A percentile compares a stretch with the other conserved stretches of the same genome.
Conservation (phyloP, 2,329 filamentous ascomycete genomes). For the Berkeleyomyces basicola region DNA sequence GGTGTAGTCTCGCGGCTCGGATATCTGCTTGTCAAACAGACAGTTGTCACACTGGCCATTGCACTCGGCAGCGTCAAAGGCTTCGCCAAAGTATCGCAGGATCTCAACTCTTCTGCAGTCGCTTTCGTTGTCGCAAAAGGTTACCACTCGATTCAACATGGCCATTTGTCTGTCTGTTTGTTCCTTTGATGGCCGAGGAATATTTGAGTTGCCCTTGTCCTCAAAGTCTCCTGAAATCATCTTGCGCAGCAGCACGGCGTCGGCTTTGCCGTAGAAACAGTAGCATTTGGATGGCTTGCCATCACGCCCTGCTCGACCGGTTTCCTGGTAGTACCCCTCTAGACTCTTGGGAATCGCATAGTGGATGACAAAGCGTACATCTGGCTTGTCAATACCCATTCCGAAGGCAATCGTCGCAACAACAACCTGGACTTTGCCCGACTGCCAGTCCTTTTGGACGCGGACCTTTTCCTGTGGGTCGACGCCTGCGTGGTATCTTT, state of each 20-base stretch:
- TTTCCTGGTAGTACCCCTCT: slow-evolving; percentile 97
- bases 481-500: slow-evolving; percentile 77
- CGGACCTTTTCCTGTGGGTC: slow-evolving; percentile 46
- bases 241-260: slow-evolving; percentile 54
- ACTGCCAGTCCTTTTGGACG: slow-evolving; percentile 72
- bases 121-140: slow-evolving; percentile 76
- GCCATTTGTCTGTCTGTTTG: slow-evolving; percentile 71
- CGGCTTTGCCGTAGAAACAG: slow-evolving; percentile 70
- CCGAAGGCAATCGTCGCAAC: slow-evolving; percentile 97
- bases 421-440: slow-evolving; percentile 64
- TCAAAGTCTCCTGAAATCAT: slow-evolving; percentile 77
- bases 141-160: slow-evolving; percentile 72
- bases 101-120: slow-evolving; percentile 82
- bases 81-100: slow-evolving; percentile 85
- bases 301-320: slow-evolving; percentile 83
- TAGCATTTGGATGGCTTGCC: slow-evolving; percentile 77
- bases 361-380: slow-evolving; percentile 93
- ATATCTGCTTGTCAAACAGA: slow-evolving; percentile 45
- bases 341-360: slow-evolving; percentile 84
- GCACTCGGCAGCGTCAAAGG: slow-evolving; percentile 57
- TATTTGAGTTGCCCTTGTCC: neutral
- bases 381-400: slow-evolving; percentile 98
- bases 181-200: slow-evolving; percentile 31
- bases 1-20: slow-evolving; percentile 62
- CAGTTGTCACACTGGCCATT: slow-evolving; percentile 77